Conservation (phyloP, 2,329 filamentous ascomycete species). For the Polytolypa hystricis region DNA sequence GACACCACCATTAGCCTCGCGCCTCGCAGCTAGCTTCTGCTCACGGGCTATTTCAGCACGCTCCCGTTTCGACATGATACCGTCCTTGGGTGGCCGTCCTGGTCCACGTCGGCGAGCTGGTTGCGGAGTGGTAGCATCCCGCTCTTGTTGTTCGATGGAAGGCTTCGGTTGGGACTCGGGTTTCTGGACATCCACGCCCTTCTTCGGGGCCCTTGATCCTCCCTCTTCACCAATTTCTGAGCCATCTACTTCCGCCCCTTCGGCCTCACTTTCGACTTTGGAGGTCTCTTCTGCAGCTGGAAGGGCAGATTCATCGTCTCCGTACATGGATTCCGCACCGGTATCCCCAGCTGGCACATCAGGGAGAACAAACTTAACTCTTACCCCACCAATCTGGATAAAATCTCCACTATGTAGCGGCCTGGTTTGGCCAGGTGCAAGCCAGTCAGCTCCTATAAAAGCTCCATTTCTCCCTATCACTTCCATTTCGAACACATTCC, state of each 20-base stretch:
- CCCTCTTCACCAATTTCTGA: slow-evolving; percentile 9
- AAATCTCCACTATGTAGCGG: slow-evolving; percentile 46
- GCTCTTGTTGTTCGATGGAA: slow-evolving; percentile 17
- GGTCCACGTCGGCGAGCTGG: slow-evolving; percentile 41
- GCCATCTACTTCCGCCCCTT: slow-evolving; percentile 2
- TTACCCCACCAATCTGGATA: slow-evolving; percentile 49
- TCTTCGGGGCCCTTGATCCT: slow-evolving; percentile 20
- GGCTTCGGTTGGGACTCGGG: slow-evolving; percentile 16
- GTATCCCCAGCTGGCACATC: slow-evolving; percentile 38
- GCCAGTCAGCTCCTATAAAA: slow-evolving; percentile 42
- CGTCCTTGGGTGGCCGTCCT: slow-evolving; percentile 55
- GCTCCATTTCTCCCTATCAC: slow-evolving; percentile 50
- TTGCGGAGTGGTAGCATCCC: slow-evolving; percentile 30
- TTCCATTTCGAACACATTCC: slow-evolving; percentile 46
- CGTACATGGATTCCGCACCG: slow-evolving; percentile 32
- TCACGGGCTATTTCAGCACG: slow-evolving; percentile 43
- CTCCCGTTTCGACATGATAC: slow-evolving; percentile 56
- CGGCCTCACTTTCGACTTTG: slow-evolving; percentile 1
- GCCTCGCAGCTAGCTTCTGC: slow-evolving; percentile 39
- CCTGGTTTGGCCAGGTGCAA: slow-evolving; percentile 36
- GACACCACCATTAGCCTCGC: slow-evolving; percentile 36
- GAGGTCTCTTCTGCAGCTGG: slow-evolving; percentile 6
- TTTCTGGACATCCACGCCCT: slow-evolving; percentile 20
- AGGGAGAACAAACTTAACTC: slow-evolving; percentile 46
- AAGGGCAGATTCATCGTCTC: slow-evolving; percentile 19